These are phyloP conservation scores for Arxiozyma bovina DNA, from an alignment of 1,139 yeast genomes.

Conservation along the genomic window DNA sequence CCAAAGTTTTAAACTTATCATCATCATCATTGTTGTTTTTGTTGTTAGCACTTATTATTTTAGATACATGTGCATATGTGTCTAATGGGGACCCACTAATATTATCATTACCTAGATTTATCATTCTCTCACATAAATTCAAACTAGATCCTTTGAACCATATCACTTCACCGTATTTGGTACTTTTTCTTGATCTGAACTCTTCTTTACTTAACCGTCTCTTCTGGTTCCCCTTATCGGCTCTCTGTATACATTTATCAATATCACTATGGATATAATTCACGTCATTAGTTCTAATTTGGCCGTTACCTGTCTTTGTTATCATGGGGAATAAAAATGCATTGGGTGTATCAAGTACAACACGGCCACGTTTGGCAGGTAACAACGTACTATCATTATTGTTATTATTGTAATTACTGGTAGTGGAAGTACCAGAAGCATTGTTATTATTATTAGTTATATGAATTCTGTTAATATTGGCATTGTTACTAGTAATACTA, in stretches of 20 bases:
- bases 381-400: constrained; percentile 3
- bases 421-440: background rate
- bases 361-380: constrained; percentile 15
- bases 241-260: constrained; percentile 22
- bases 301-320: constrained; percentile 11
- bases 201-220: constrained; percentile 28
- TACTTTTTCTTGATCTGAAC: constrained; percentile 25
- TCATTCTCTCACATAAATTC: constrained; percentile 43
- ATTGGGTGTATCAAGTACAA: constrained; percentile 23
- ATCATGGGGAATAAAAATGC: constrained; percentile 22
- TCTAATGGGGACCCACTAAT: constrained; percentile 8
- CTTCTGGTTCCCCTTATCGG: constrained; percentile 22
- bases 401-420: background rate
- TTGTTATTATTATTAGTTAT: background rate
- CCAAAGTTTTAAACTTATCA: constrained; percentile 22
- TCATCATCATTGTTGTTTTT: constrained; percentile 1
- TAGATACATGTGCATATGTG: constrained; percentile 20
- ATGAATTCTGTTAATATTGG: background rate
- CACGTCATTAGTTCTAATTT: background rate
- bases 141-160: constrained; percentile 84
- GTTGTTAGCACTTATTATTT: constrained; percentile 5
- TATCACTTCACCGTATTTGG: constrained; percentile 39
- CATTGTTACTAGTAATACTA: background rate
- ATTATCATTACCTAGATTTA: constrained; percentile 17
- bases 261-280: constrained; percentile 6